These are phyloP conservation scores for Quercus tomentella DNA, from an alignment of 331 rosid genomes.

Conservation along the genomic window DNA sequence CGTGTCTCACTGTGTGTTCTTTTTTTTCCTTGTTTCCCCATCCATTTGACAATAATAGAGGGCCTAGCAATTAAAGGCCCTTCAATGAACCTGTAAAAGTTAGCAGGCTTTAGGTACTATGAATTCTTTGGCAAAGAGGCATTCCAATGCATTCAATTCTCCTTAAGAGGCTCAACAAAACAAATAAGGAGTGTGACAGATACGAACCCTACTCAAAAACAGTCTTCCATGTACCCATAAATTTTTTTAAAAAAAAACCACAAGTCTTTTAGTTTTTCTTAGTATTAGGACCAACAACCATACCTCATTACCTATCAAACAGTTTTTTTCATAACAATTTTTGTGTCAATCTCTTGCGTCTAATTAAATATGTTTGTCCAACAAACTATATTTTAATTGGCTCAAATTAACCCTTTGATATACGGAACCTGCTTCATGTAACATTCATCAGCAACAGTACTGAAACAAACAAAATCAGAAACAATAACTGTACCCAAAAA, in stretches of 20 bases:
- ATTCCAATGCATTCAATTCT: conserved; percentile 60
- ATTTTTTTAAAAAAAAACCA: neutral
- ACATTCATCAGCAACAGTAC: conserved; percentile 13
- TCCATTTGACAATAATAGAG: conserved; percentile 39
- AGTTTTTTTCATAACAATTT: neutral
- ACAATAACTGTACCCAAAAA: neutral
- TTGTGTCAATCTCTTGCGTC: conserved; percentile 22
- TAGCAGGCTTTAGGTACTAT: conserved; percentile 50
- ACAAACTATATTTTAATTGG: conserved; percentile 9
- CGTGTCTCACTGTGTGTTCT: neutral
- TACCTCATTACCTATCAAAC: neutral
- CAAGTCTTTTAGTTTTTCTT: neutral
- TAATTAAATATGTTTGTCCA: conserved; percentile 8
- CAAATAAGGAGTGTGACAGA: conserved; percentile 2
- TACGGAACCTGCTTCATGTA: conserved; percentile 37
- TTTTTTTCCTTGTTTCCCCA: neutral
- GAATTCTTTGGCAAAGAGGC: conserved; percentile 52
- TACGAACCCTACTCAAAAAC: conserved; percentile 18
- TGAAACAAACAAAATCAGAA: neutral
- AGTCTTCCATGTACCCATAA: neutral
- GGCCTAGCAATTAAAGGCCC: conserved; percentile 61
- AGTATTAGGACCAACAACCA: neutral
- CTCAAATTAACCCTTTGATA: conserved; percentile 27
- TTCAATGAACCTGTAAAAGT: conserved; percentile 74
- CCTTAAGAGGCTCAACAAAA: conserved; percentile 34